Base-by-base conservation (phyloP, 2,329 filamentous ascomycete species). In the Xylariaceae sp. region DNA sequence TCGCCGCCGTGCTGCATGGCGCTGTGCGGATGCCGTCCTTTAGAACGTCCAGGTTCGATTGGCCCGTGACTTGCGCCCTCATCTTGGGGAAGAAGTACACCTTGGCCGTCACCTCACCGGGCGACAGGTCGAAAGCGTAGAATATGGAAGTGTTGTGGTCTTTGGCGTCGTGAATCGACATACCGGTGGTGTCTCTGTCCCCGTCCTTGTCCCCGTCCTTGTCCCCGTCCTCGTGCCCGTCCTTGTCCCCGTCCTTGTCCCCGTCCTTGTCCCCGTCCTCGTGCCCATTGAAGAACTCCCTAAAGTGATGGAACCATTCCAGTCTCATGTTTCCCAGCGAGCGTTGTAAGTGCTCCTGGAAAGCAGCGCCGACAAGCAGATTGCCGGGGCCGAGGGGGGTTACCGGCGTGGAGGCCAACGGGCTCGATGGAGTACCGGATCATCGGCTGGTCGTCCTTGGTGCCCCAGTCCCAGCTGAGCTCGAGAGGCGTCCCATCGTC, bases 391-490 rank as follows among this genome's bases (percentile, higher is more conserved):
- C 54, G 29, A 53, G n/a, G 3, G 41, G 45, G 42, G 50, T 49
- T 19, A 26, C 54, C 54, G 19, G 54, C 54, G 3, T 46, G 5
- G 3, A 56, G 46, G 11, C 54, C 54, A 11, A 56, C 47, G 11
- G 54, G 54, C 42, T 56, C 54, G 40, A 56, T 53, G 3, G 54
- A 56, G 39, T 46, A 56, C 42, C 54, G 50, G 30, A 56, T 53
- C 27, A 26, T 56, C 1, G 54, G 54, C 6, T 47, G 34, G 31
- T n/a, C 31, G 34, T 50, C 50, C 9, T 35, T 46, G 4, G 50
- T 53, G 19, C 46, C 46, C 41, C 40, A 50, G 44, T 56, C 54
- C 54, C 51, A 53, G 34, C 47, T 50, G 3, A 50, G 9, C 11
- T 50, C 47, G 27, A 50, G 26, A 9, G 47, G 47, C 9, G 35